phyloP scores from a whole-genome alignment of 2,329 filamentous ascomycete species.

The Immersiporthe knoxdaviesiana region DNA sequence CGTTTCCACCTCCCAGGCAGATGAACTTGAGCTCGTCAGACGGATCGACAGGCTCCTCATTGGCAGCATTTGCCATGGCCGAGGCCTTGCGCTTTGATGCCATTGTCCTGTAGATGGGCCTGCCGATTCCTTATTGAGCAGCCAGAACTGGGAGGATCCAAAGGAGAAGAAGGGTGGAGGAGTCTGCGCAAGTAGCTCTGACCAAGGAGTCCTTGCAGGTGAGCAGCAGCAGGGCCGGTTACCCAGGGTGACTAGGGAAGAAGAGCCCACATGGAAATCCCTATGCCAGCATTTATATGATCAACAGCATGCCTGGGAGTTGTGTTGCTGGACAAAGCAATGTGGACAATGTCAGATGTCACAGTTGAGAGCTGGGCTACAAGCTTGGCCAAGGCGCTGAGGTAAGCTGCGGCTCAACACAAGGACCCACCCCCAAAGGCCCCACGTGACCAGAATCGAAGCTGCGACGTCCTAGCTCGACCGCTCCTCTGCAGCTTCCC shows the following conservation, averaged over 20 bases:
- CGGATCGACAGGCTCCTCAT: constrained; percentile 88
- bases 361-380: not conserved
- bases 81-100: constrained; percentile 90
- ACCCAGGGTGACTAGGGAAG: not conserved
- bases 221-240: not conserved
- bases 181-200: not conserved
- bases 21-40: constrained; percentile 94
- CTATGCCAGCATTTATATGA: not conserved
- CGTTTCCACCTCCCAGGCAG: constrained; percentile 91
- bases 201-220: not conserved
- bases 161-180: too few species aligned
- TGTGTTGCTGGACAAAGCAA: constrained; percentile 5
- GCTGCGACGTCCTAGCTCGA: constrained; percentile 17
- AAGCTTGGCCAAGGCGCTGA: not conserved
- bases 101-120: constrained; percentile 57
- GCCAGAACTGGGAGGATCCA: not conserved
- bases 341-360: not conserved
- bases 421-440: not conserved
- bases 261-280: too few species aligned
- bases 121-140: not conserved
- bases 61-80: constrained; percentile 66
- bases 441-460: constrained; percentile 20
- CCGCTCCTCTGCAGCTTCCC: constrained; percentile 16
- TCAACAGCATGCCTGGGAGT: not conserved
- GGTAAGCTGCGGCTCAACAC: constrained; percentile 14